Evolutionary conservation across 345 rosid species (phyloP).

Genomic region (Chamaenerion angustifolium): DNA sequence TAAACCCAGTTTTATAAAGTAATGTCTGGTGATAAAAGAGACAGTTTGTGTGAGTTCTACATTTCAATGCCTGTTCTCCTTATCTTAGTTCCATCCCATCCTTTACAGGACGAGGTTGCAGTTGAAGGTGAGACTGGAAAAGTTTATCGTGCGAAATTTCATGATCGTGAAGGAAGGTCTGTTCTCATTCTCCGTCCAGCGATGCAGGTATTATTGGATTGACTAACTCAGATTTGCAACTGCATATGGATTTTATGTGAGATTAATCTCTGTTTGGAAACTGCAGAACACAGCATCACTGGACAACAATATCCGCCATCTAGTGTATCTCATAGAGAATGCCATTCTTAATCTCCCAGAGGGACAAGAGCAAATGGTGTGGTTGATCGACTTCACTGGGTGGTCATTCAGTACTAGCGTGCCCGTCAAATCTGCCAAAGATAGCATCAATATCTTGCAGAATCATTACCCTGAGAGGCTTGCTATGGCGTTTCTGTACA

Average conservation of each 20-base stretch:
- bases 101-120: slow-evolving; percentile 51
- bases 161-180: slow-evolving; percentile 62
- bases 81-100: background rate
- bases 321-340: slow-evolving; percentile 85
- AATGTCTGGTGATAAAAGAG: background rate
- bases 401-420: slow-evolving; percentile 64
- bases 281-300: slow-evolving; percentile 64
- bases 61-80: background rate
- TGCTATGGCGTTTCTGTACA: slow-evolving; percentile 76
- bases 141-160: slow-evolving; percentile 71
- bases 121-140: slow-evolving; percentile 92
- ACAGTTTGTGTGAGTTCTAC: too few relatives aligned
- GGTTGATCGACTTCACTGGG: slow-evolving; percentile 89
- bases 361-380: slow-evolving; percentile 83
- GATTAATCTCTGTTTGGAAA: slow-evolving; percentile 1
- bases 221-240: too few relatives aligned
- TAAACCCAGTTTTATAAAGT: too few relatives aligned
- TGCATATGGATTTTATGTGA: background rate
- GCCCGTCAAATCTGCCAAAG: slow-evolving; percentile 75
- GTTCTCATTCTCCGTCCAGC: slow-evolving; percentile 90
- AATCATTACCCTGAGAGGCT: slow-evolving; percentile 94
- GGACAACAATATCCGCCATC: slow-evolving; percentile 61
- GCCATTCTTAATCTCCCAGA: slow-evolving; percentile 81
- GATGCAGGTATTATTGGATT: slow-evolving; percentile 43
- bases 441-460: slow-evolving; percentile 53